phyloP scores from a whole-genome alignment of 1,139 yeast genomes.

The Geotrichum restrictum region DNA sequence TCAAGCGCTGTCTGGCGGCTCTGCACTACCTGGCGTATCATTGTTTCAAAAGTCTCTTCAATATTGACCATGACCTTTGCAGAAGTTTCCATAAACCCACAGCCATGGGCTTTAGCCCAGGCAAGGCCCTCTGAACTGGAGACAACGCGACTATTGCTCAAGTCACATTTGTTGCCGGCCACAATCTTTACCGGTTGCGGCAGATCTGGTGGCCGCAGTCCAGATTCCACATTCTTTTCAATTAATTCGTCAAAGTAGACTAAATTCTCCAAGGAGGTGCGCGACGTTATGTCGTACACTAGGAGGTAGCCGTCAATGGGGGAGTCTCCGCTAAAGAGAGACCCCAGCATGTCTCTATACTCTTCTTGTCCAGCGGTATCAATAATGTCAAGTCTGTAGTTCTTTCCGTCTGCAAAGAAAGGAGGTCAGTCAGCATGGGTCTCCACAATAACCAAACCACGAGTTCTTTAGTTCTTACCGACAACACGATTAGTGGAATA shows the following conservation, averaged over 20 bases:
- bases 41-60: constrained; percentile 74
- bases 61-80: constrained; percentile 88
- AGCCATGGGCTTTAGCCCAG: constrained; percentile 67
- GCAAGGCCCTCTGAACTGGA: constrained; percentile 76
- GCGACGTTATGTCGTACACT: constrained; percentile 82
- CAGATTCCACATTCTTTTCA: constrained; percentile 62
- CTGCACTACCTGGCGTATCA: constrained; percentile 54
- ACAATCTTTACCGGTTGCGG: constrained; percentile 37
- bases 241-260: constrained; percentile 81
- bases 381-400: constrained; percentile 36
- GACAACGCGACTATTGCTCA: constrained; percentile 71
- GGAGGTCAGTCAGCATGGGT: too few relatives aligned
- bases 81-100: constrained; percentile 83
- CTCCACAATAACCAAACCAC: too few relatives aligned
- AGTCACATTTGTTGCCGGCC: constrained; percentile 50
- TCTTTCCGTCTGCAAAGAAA: constrained; percentile 30
- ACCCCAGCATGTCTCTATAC: constrained; percentile 51
- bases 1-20: too few relatives aligned
- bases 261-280: constrained; percentile 75
- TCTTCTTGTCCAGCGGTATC: constrained; percentile 43
- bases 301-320: constrained; percentile 86
- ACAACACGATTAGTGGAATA: constrained; percentile 36
- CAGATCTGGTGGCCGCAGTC: constrained; percentile 23
- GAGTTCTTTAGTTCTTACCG: not conserved
- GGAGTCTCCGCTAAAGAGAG: constrained; percentile 56